phyloP scores from a whole-genome alignment of 176 grass and related monocot genomes.

The Raddia distichophylla region DNA sequence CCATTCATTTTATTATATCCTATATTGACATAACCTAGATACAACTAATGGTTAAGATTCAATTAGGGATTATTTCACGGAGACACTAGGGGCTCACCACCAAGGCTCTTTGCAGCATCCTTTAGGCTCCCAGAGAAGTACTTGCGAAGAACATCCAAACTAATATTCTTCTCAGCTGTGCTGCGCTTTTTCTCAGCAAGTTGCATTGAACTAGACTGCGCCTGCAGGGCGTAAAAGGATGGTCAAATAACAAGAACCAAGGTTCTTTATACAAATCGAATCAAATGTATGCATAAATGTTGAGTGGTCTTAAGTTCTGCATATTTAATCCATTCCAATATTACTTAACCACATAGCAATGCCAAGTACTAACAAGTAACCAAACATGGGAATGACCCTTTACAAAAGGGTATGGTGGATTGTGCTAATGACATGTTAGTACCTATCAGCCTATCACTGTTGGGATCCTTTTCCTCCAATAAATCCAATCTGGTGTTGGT shows the following conservation, averaged over 20 bases:
- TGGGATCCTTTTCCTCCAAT: constrained; percentile 4
- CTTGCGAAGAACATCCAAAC: constrained; percentile 84
- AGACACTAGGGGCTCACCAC: constrained; percentile 56
- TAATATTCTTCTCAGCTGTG: constrained; percentile 84
- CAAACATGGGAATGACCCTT: background rate
- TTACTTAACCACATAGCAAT: background rate
- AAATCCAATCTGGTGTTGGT: background rate
- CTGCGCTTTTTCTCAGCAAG: constrained; percentile 66
- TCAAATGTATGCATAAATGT: constrained; percentile 3
- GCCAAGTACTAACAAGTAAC: background rate
- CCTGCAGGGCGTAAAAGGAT: constrained; percentile 46
- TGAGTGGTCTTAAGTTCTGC: constrained; percentile 5
- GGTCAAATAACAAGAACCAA: constrained; percentile 3
- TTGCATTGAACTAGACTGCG: constrained; percentile 46
- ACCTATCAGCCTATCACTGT: constrained; percentile 1
- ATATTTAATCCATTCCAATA: constrained; percentile 6
- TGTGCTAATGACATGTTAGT: constrained; percentile 13
- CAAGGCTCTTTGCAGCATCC: constrained; percentile 88
- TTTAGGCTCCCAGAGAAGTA: constrained; percentile 93
- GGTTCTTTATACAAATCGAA: background rate
- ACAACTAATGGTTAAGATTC: constrained; percentile 15
- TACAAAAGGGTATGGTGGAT: background rate
- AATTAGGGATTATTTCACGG: background rate
- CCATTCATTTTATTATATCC: constrained; percentile 5
- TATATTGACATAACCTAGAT: constrained; percentile 23